Evolutionary conservation across 495 filamentous ascomycete genomes (phyloP), one percentile per base, ranked within the genome.

Genomic region (Amphirosellinia nigrospora): DNA sequence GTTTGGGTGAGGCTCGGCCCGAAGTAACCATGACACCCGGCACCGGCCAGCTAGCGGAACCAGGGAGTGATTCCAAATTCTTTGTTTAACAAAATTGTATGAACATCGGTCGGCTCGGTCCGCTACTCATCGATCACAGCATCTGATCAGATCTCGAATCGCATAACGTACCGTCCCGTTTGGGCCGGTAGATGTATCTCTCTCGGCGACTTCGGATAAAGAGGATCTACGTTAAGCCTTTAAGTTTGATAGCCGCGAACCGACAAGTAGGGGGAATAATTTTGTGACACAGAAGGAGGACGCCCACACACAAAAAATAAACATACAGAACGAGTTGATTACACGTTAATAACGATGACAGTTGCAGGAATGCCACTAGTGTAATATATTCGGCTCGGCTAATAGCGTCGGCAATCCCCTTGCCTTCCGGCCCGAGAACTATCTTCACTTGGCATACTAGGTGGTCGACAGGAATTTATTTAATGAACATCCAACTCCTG

Each of bases 1-100:
- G 32, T 53, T 39, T 53, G 32, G n/a, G 45, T 65, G 46, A 52
- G 63, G 28, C 46, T 65, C 63, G 63, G 63, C 46, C 63, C 63
- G 63, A 65, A 48, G 46, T 30, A 53, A 39, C 63, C 63, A 53
- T 46, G 41, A 19, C 30, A 28, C 43, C 41, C 26, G 61, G 36
- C n/a, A 9, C 53, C 34, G n/a, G 21, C 10, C 11, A n/a, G 28
- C 13, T 11, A 38, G 16, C 9, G 28, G 41, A 36, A 38, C 39
- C 15, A 38, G 39, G 60, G 39, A 45, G 26, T 26, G 23, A 45
- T 63, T 45, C 39, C 60, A 63, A 45, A 63, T 45, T 21, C 4
- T 4, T n/a, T 11, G 3, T 28, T 28, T 21, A 41, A 41, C 58
- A 45, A 32, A 11, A 3, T 32, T 45, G 30, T 10, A 53, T 38